Base-by-base conservation (phyloP, 768 basidiomycete species). In the Stropharia rugosoannulata region DNA sequence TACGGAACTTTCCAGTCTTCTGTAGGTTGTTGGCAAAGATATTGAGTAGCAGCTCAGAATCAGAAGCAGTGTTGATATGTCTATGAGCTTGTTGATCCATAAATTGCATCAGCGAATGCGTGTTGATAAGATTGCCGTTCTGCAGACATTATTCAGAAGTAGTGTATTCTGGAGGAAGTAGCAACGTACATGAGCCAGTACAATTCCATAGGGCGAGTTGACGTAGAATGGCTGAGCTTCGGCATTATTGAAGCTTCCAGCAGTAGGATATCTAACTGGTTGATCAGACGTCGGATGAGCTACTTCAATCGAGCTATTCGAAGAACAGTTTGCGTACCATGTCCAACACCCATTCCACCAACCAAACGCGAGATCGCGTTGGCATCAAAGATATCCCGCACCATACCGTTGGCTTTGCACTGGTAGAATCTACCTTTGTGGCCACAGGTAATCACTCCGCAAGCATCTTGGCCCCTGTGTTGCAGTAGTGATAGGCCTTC, bases 211-310 rank as follows among this genome's bases (percentile, higher is more conserved):
- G 3, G 97, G 97, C n/a, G 95, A 96, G 76, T 99, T 99, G 64
- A 99, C 97, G 69, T 99, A 99, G 80, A 99, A 99, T 1, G 97
- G 97, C 68, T 99, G 97, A 7, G 97, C 95, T 70, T 99, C 97
- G 10, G 96, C 89, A 62, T 97, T 91, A 55, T 95, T 91, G 56
- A 94, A 97, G 67, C 93, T 94, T 48, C 97, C 97, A 51, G 97
- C 97, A 58, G 97, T 98, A 9, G 97, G 97, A 73, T 99, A 98
- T 55, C 97, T 86, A 52, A 96, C 97, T 98, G 62, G 22, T 43
- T 18, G 59, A 46, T 32, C 18, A 27, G 51, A 60, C 18, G 59
- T 48, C 57, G 39, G 57, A 45, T 40, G 16, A 49, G 18, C 22
- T 29, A 12, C 29, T 27, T 39, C 38, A 39, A 38, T 22, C 41